These are phyloP conservation scores for Stephanodiscus triporus DNA, from an alignment of 108 stramenopile species.

Conservation along the genomic window DNA sequence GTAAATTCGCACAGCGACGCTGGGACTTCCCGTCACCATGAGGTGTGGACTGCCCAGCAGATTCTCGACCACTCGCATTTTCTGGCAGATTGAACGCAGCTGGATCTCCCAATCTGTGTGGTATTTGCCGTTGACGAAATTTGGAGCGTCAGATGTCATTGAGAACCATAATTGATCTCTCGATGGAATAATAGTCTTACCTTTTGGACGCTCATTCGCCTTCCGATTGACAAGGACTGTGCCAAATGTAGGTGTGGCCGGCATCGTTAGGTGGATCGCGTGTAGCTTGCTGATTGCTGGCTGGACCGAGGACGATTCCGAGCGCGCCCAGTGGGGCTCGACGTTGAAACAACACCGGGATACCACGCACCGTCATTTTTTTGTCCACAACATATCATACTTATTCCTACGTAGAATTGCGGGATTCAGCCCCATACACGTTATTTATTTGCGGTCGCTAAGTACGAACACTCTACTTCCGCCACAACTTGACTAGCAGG, in stretches of 20 bases:
- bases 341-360: neutral
- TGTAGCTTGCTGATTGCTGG: too few relatives aligned
- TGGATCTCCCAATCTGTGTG: conserved; percentile 46
- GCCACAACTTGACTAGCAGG: neutral
- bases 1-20: conserved; percentile 53
- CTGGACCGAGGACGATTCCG: too few relatives aligned
- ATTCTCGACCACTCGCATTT: conserved; percentile 60
- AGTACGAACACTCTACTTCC: too few relatives aligned
- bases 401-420: conserved; percentile 14
- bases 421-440: too few relatives aligned
- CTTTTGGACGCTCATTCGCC: conserved; percentile 43
- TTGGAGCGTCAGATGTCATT: neutral
- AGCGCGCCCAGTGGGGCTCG: neutral
- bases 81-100: conserved; percentile 49
- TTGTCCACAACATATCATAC: neutral
- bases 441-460: too few relatives aligned
- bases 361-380: neutral
- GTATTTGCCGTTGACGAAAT: neutral
- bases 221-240: conserved; percentile 49
- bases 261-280: neutral
- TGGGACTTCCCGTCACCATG: conserved; percentile 52
- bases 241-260: conserved; percentile 23
- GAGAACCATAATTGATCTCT: neutral
- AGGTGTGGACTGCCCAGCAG: conserved; percentile 58
- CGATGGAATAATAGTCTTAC: conserved; percentile 19